Evolutionary conservation across 2,329 filamentous ascomycete species (phyloP), one percentile per base, ranked within the genome.

Genomic region (Dendrostoma leiphaemia): DNA sequence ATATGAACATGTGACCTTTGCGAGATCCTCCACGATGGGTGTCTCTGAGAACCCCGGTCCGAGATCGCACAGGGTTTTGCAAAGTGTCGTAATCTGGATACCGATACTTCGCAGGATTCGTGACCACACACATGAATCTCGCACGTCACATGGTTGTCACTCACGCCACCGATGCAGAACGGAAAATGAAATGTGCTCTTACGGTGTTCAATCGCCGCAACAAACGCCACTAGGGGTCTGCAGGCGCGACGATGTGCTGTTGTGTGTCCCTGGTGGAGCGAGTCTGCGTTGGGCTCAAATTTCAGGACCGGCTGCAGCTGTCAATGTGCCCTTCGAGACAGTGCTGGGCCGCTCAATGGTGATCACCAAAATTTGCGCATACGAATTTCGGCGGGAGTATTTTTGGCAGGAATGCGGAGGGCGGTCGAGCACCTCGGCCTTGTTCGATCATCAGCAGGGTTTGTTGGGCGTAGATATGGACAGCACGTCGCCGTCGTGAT

Each of bases 251-350:
- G 28, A 13, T 23, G 29, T 21, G n/a, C 17, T 15, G 19, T 12
- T 29, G 29, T 24, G 17, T 47, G 21, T 23, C 23, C 23, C 32
- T 32, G 45, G 41, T 19, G 44, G 31, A 29, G 41, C 45, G 52
- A 12, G 21, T 28, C 53, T 55, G 47, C 41, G 32, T 46, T 46
- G 37, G 47, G 32, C 43, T 41, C 44, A 32, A 48, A 48, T 34
- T 26, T 35, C 31, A 41, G 28, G 12, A 41, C 29, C 6, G 38
- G 32, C 51, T 48, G 53, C 41, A 55, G 53, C 32, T 55, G 53
- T 55, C 53, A 55, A 40, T 40, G 31, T 40, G 35, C 32, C 31
- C 37, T 51, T 55, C 35, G 47, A 29, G 53, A 47, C 47, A 46
- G 6, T 24, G 31, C 38, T 46, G 53, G 51, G 41, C 48, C 26